These are phyloP conservation scores for Carpinus viminea DNA, from an alignment of 306 rosid genomes.

Conservation along the genomic window DNA sequence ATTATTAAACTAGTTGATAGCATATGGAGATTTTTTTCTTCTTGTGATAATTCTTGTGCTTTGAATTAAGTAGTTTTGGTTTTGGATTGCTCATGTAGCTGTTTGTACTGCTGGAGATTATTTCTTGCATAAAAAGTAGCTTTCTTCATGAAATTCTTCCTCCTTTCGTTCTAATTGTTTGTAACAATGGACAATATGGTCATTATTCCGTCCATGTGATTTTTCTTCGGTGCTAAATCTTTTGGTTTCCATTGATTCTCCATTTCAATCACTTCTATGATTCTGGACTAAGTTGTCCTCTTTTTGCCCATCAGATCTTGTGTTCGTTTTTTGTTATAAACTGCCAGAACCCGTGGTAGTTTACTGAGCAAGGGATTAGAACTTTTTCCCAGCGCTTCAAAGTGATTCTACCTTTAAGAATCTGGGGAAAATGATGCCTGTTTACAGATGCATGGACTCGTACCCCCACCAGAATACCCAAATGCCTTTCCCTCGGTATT, in stretches of 20 bases:
- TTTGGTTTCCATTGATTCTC: background rate
- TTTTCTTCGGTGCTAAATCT: background rate
- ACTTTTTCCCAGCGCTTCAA: background rate
- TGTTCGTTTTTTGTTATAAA: conserved; percentile 13
- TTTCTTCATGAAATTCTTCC: background rate
- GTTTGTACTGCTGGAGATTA: background rate
- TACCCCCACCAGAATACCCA: conserved; percentile 50
- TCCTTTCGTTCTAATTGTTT: background rate
- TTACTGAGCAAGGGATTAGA: background rate
- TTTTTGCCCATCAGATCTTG: background rate
- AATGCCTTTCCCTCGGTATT: conserved; percentile 30
- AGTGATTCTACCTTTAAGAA: background rate
- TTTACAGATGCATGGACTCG: conserved; percentile 49
- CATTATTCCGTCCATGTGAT: background rate
- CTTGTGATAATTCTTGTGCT: background rate
- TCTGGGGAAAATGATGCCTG: conserved; percentile 51
- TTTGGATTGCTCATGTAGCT: background rate
- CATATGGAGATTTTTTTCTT: background rate
- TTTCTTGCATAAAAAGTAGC: background rate
- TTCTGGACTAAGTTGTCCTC: background rate
- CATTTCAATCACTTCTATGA: background rate
- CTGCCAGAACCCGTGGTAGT: background rate
- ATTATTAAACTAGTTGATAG: background rate
- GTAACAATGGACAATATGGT: background rate
- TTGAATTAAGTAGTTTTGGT: background rate